Evolutionary conservation across 2,329 filamentous ascomycete genomes (phyloP).

Genomic region (Cladophialophora exuberans): DNA sequence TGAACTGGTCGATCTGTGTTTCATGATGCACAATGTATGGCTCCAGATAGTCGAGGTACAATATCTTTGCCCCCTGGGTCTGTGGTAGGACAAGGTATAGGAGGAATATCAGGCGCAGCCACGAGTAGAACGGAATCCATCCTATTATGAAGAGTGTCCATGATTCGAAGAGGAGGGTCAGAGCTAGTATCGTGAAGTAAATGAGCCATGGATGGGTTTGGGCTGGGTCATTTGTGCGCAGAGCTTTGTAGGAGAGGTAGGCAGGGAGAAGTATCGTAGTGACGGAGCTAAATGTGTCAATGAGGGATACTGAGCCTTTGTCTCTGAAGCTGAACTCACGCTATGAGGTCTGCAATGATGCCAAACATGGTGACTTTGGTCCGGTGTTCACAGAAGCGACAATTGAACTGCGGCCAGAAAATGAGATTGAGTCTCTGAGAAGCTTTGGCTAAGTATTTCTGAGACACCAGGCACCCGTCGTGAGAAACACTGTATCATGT

Average conservation of each 20-base stretch:
- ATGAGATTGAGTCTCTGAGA: not conserved
- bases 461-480: constrained; percentile 3
- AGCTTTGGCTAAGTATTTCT: constrained; percentile 1
- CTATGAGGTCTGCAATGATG: constrained; percentile 75
- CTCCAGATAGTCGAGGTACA: constrained; percentile 85
- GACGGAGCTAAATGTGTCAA: constrained; percentile 64
- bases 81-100: constrained; percentile 96
- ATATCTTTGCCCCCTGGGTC: constrained; percentile 84
- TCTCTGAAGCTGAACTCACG: constrained; percentile 59
- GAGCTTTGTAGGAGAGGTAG: constrained; percentile 96
- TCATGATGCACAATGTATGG: constrained; percentile 90
- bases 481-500: not conserved
- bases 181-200: constrained; percentile 95
- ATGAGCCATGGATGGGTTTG: constrained; percentile 96
- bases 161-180: constrained; percentile 79
- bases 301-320: constrained; percentile 10
- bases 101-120: constrained; percentile 82
- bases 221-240: constrained; percentile 87
- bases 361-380: constrained; percentile 65
- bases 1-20: constrained; percentile 84
- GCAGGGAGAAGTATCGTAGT: constrained; percentile 91
- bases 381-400: not conserved
- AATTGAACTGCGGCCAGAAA: not conserved
- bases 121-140: constrained; percentile 94
- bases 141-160: constrained; percentile 84